These are phyloP conservation scores for Ochetophila trinervis DNA, from an alignment of 306 rosid genomes.

Conservation along the genomic window DNA sequence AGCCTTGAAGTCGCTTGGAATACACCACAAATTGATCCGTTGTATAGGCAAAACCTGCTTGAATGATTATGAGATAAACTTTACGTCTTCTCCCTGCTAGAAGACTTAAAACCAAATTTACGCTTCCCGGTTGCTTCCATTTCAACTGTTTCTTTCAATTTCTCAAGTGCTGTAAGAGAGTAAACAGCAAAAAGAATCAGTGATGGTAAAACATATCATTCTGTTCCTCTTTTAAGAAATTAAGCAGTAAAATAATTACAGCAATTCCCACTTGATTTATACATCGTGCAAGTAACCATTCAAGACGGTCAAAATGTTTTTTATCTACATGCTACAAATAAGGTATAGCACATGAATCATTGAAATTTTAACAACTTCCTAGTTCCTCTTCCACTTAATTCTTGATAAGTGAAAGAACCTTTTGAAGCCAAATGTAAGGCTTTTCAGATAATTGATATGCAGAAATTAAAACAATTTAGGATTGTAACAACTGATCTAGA, in stretches of 20 bases:
- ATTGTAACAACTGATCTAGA: neutral
- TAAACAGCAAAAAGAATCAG: constrained; percentile 10
- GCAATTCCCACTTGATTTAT: neutral
- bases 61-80: constrained; percentile 10
- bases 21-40: neutral
- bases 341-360: neutral
- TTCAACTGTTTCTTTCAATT: constrained; percentile 54
- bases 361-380: neutral
- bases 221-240: constrained; percentile 1
- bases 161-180: constrained; percentile 53
- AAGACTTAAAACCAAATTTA: constrained; percentile 33
- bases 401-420: neutral
- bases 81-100: constrained; percentile 25
- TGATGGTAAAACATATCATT: constrained; percentile 16
- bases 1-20: constrained; percentile 1
- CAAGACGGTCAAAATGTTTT: no score
- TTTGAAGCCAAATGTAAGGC: neutral
- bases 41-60: constrained; percentile 5
- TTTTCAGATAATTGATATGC: neutral
- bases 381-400: neutral
- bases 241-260: neutral
- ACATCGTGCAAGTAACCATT: no score
- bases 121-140: constrained; percentile 50
- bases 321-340: neutral
- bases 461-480: neutral